Base-by-base conservation (phyloP, 192 early-diverging fungal genomes). In the Podila epigama region DNA sequence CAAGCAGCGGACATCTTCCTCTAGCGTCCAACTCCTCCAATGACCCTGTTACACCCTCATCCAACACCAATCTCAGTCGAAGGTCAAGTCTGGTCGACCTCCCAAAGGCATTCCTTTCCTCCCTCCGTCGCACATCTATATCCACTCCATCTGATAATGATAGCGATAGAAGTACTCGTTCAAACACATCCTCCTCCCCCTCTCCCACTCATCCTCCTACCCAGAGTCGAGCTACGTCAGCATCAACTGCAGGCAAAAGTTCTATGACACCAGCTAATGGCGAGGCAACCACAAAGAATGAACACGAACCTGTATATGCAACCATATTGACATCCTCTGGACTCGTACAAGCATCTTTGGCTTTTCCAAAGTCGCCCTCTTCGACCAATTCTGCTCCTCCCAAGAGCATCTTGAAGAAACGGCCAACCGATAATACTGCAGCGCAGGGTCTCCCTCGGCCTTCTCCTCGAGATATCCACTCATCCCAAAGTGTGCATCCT, bases 331-430 rank as follows among this genome's bases (percentile, higher is more conserved):
- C 54, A 27, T 27, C 60, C 16, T 29, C 54, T 10, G 70, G 62
- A 1, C 48, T 58, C 15, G 8, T 25, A 28, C 55, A 65, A 12
- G 55, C 44, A 1, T 41, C 57, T 31, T 33, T 65, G 62, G 63
- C 63, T 15, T 27, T 28, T 5, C 48, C 28, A 1, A 72, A 72
- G 57, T 34, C 27, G 0, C 51, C 57, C 0, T 50, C 70, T 15
- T 31, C 51, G 37, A 2, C 31, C 53, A 54, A 36, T 8, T 7
- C 4, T 18, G 3, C 40, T 1, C 22, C 44, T 16, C 31, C 48
- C 16, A 72, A 60, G 63, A 35, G 61, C 29, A 65, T 64, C 20
- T 55, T 72, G 6, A 72, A 64, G 70, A 72, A 63, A 32, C 59
- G 51, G 4, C 5, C 54, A 0, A n/a, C 32, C 0, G 51, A 54